Evolutionary conservation across 2,329 filamentous ascomycete genomes (phyloP), one percentile per base, ranked within the genome.

Genomic region (Chaetomium sp.): DNA sequence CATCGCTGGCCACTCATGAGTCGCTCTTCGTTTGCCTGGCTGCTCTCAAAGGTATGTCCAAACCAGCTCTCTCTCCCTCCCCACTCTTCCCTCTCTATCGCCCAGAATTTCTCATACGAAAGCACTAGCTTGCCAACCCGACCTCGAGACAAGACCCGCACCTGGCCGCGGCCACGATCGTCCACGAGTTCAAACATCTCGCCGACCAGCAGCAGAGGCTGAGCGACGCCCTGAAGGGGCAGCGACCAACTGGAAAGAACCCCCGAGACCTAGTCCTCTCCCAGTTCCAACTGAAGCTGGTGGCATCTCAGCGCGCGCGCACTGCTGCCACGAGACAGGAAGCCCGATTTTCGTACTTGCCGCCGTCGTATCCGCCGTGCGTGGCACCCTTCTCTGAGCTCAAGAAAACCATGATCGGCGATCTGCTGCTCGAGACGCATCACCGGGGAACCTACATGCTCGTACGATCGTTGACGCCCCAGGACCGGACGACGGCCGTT

Each of bases 341-440:
- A 13, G 2, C 16, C 42, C 12, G 38, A 6, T 13, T 16, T 9
- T 60, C 66, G 2, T 62, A 64, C 25, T 56, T 62, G 19, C 63
- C 66, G 7, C 23, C 61, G 38, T 27, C 66, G 8, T 67, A 67
- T 23, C 47, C 57, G 1, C 66, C 66, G 23, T 67, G 64, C 38
- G 53, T 59, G 4, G 13, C 13, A 6, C 49, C 61, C 5, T 19
- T 67, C n/a, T 45, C n/a, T n/a, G 49, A 62, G 3, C 57, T 67
- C 12, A 60, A 33, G 23, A 67, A 67, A 16, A 42, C 25, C 2
- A 42, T 64, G 31, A 50, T 67, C 12, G 47, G 38, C 12, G 50
- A 66, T 9, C 58, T 67, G 19, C 60, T 61, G 0, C 63, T 67
- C n/a, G 63, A 67, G 47, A 65, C 65, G 23, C 65, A 67, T 19